A percentile compares a stretch with the other conserved stretches of the same genome.
These are phyloP conservation scores for Colletotrichum gigasporum DNA, from an alignment of 2,329 filamentous ascomycete genomes.

Conservation along the genomic window DNA sequence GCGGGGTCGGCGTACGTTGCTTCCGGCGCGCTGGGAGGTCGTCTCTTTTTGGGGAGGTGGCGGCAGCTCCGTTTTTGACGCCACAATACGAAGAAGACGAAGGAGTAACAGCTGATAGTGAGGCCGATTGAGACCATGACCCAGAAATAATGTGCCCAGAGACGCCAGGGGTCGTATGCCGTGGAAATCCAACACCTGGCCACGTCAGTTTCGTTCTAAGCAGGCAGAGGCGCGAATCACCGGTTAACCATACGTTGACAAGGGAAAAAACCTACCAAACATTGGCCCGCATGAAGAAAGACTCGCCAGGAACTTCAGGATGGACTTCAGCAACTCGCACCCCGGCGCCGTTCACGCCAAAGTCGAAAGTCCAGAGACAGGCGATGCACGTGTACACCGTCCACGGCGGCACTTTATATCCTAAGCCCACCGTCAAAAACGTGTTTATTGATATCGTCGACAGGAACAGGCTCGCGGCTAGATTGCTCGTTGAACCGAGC, in stretches of 20 bases:
- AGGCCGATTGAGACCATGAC: slow-evolving; percentile 57
- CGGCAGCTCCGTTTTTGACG: slow-evolving; percentile 29
- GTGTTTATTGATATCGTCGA: slow-evolving; percentile 67
- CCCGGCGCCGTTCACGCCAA: slow-evolving; percentile 13
- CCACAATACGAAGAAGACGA: slow-evolving; percentile 49
- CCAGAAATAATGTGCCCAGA: slow-evolving; percentile 71
- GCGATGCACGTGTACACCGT: slow-evolving; percentile 55
- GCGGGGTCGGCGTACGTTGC: background rate
- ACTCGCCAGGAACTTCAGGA: slow-evolving; percentile 5
- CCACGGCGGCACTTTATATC: slow-evolving; percentile 55
- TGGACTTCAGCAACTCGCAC: background rate
- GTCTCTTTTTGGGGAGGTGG: slow-evolving; percentile 1
- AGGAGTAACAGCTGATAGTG: slow-evolving; percentile 49
- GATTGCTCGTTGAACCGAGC: slow-evolving; percentile 65
- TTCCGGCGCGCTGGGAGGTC: slow-evolving; percentile 17
- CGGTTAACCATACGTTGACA: no score
- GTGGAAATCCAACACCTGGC: slow-evolving; percentile 70
- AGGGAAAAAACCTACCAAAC: background rate
- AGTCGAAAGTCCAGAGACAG: slow-evolving; percentile 56
- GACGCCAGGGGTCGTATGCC: slow-evolving; percentile 58
- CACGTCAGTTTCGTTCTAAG: background rate
- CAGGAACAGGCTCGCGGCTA: slow-evolving; percentile 66
- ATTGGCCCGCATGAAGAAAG: slow-evolving; percentile 28
- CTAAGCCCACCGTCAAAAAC: slow-evolving; percentile 61
- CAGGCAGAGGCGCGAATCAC: no score